Base-by-base conservation (phyloP, 371 early-diverging fungal genomes). In the Syncephalastrum contaminatum region DNA sequence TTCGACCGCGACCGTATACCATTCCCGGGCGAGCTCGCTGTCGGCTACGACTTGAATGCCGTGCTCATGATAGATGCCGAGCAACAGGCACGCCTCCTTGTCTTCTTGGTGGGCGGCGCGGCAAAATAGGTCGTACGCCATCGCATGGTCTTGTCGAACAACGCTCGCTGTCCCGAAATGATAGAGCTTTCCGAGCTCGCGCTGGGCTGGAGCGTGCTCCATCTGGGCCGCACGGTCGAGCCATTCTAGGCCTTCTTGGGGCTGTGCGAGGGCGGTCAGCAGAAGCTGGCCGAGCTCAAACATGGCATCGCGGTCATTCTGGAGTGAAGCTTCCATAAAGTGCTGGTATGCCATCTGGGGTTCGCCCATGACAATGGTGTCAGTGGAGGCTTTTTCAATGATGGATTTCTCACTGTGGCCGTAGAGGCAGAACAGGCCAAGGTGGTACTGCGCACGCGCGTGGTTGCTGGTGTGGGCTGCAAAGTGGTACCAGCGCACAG, bases 1-100 rank as follows among this genome's bases (percentile, higher is more conserved):
- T n/a, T 61, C 47, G 14, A 65, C 59, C 1, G 77, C 70, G 15
- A 60, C 40, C 43, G 64, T 63, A 40, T 69, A 76, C 51, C 66
- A 70, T 43, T 70, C 61, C 4, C 59, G 53, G 4, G 77, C 77
- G 21, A 58, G 27, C 0, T 46, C 41, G 2, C 51, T 20, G 40
- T 66, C 62, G 1, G 67, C 65, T n/a, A 64, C 41, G 14, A 64
- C 71, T 44, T 64, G 63, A 20, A 73, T 68, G 16, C 77, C 77
- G 43, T 76, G 66, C 16, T 76, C 69, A 20, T 76, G 61, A 14
- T 72, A 76, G 2, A 66, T 57, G 5, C 71, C 77, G 18, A 76
- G 57, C n/a, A 69, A 69, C 45, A 69, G 56, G 18, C 62, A 67
- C 1, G 73, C 64, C 10, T 63, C 59, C 22, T 63, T 62, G 45